Percentiles rank a stretch among this genome's conserved stretches.
Evolutionary conservation across 306 rosid species (phyloP).

Genomic region (Hippophae rhamnoides): DNA sequence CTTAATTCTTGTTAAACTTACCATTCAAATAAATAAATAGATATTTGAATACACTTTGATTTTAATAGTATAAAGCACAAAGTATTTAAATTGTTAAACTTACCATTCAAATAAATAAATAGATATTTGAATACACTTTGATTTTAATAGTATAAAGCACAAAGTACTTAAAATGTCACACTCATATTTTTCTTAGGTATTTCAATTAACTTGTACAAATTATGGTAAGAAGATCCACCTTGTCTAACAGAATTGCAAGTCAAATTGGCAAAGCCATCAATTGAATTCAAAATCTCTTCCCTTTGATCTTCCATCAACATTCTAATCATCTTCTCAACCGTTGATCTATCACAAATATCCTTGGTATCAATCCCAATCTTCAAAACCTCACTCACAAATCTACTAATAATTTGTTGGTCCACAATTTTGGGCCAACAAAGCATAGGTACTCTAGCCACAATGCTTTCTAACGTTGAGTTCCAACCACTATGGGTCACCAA

Average conservation of each 20-base stretch:
- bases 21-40: no score
- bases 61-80: no score
- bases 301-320: constrained; percentile 12
- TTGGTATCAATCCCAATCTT: constrained; percentile 12
- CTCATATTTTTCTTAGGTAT: no score
- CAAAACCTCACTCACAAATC: constrained; percentile 19
- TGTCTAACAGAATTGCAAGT: not conserved
- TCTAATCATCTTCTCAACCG: constrained; percentile 19
- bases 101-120: no score
- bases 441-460: constrained; percentile 19
- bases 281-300: not conserved
- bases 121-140: no score
- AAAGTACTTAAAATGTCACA: no score
- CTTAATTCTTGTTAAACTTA: no score
- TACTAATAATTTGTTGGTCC: constrained; percentile 19
- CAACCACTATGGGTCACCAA: constrained; percentile 8
- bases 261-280: not conserved
- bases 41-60: no score
- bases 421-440: constrained; percentile 23
- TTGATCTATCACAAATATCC: constrained; percentile 9
- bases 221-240: not conserved
- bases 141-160: no score
- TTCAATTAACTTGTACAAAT: not conserved
- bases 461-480: constrained; percentile 32
- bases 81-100: no score